Percentiles rank a stretch among this genome's conserved stretches.
Conservation (phyloP, 495 filamentous ascomycete genomes). For the Saxophila tyrrhenica region DNA sequence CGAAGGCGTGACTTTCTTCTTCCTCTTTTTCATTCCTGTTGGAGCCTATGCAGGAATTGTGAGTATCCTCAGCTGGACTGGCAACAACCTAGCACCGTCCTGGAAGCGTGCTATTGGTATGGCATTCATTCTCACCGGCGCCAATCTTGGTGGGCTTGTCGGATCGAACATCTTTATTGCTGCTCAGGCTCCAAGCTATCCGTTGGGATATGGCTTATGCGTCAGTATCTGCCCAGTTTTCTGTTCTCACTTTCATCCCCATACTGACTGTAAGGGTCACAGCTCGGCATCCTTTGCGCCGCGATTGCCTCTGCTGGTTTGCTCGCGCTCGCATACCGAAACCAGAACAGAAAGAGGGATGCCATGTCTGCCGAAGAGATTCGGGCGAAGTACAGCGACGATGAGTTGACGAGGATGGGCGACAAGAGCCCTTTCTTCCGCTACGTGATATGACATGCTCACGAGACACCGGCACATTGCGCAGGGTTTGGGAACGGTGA, state of each 20-base stretch:
- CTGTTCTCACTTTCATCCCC: background rate
- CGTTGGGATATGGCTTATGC: slow-evolving; percentile 51
- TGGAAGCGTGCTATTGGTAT: slow-evolving; percentile 64
- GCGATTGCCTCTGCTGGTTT: slow-evolving; percentile 48
- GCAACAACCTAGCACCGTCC: slow-evolving; percentile 58
- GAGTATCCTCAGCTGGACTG: slow-evolving; percentile 59
- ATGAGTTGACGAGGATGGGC: background rate
- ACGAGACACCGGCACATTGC: no score
- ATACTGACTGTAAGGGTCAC: background rate
- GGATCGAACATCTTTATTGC: slow-evolving; percentile 4
- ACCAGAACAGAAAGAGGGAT: slow-evolving; percentile 40
- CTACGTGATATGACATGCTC: background rate
- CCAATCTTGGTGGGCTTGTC: slow-evolving; percentile 5
- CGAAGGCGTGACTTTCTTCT: slow-evolving; percentile 58
- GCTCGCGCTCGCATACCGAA: slow-evolving; percentile 42
- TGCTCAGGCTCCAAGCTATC: slow-evolving; percentile 7
- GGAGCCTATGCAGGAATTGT: slow-evolving; percentile 53
- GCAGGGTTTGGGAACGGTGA: no score
- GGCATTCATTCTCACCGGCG: slow-evolving; percentile 57
- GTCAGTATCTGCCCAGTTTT: background rate
- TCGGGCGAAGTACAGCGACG: background rate
- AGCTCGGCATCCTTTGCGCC: slow-evolving; percentile 49
- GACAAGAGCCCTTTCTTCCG: slow-evolving; percentile 1
- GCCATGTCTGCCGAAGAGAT: background rate
- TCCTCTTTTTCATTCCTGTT: slow-evolving; percentile 59